A percentile compares a stretch with the other conserved stretches of the same genome.
Conservation (phyloP, 164 flowering plant genomes). For the Santalum album region DNA sequence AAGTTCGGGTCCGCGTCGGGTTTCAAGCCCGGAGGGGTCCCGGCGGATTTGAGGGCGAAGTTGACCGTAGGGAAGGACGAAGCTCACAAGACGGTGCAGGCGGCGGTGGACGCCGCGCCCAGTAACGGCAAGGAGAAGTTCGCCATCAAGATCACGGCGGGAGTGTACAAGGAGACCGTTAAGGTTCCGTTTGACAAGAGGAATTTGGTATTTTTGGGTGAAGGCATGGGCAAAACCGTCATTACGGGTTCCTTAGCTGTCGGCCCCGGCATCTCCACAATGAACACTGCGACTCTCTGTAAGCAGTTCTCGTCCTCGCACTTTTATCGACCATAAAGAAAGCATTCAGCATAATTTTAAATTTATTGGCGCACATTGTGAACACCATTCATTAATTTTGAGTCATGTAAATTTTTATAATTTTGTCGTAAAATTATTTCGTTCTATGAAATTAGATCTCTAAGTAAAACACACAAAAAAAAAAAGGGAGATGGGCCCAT, state of each 20-base stretch:
- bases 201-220: slow-evolving; percentile 76
- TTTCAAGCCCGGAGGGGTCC: slow-evolving; percentile 25
- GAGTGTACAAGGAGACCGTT: slow-evolving; percentile 71
- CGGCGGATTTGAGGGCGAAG: slow-evolving; percentile 31
- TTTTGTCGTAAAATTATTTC: too few species aligned
- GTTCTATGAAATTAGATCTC: too few species aligned
- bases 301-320: too few species aligned
- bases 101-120: slow-evolving; percentile 72
- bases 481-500: too few species aligned
- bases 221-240: slow-evolving; percentile 86
- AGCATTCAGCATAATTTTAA: too few species aligned
- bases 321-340: too few species aligned
- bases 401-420: too few species aligned
- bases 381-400: not conserved
- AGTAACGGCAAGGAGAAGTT: slow-evolving; percentile 21
- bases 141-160: slow-evolving; percentile 63
- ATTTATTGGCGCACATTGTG: too few species aligned
- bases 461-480: too few species aligned
- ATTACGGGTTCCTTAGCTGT: slow-evolving; percentile 64
- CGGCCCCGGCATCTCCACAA: slow-evolving; percentile 55
- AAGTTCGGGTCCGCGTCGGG: slow-evolving; percentile 11
- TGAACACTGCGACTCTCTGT: slow-evolving; percentile 82
- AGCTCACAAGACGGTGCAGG: slow-evolving; percentile 53
- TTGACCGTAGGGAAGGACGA: slow-evolving; percentile 59
- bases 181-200: slow-evolving; percentile 60